Evolutionary conservation across 768 basidiomycete genomes (phyloP).

Genomic region (Porphyrellus cyaneotinctus): DNA sequence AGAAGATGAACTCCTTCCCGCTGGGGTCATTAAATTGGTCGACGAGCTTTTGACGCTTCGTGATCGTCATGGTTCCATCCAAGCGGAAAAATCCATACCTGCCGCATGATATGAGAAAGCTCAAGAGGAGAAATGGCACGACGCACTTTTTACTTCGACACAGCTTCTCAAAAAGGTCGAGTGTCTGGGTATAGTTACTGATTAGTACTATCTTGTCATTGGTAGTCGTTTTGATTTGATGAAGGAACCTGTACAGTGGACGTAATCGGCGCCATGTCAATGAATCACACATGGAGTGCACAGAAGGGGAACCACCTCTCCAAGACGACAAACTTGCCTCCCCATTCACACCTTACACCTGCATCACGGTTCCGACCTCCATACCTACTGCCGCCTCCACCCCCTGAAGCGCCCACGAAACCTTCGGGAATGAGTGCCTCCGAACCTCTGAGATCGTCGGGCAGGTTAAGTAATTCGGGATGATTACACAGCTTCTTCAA

Average conservation of each 20-base stretch:
- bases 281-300: neutral
- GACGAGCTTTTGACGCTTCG: slow-evolving; percentile 91
- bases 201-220: slow-evolving; percentile 96
- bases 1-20: slow-evolving; percentile 91
- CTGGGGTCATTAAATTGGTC: slow-evolving; percentile 94
- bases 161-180: slow-evolving; percentile 89
- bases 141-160: slow-evolving; percentile 79
- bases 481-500: slow-evolving; percentile 96
- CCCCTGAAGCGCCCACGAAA: slow-evolving; percentile 52
- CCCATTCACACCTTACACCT: slow-evolving; percentile 70
- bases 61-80: slow-evolving; percentile 92
- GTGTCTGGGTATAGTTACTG: slow-evolving; percentile 94
- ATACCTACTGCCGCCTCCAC: slow-evolving; percentile 35
- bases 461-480: slow-evolving; percentile 84
- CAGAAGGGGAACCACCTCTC: slow-evolving; percentile 56
- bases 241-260: slow-evolving; percentile 61
- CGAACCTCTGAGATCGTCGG: slow-evolving; percentile 77
- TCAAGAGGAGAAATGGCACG: neutral
- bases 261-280: neutral
- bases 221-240: slow-evolving; percentile 74
- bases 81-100: slow-evolving; percentile 90
- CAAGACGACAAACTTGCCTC: slow-evolving; percentile 91
- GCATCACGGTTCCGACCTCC: slow-evolving; percentile 37
- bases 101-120: neutral
- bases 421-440: slow-evolving; percentile 79